Evolutionary conservation across 129 eudicot genomes (phyloP), one percentile per base, ranked within the genome.

Genomic region (Logfia minima): DNA sequence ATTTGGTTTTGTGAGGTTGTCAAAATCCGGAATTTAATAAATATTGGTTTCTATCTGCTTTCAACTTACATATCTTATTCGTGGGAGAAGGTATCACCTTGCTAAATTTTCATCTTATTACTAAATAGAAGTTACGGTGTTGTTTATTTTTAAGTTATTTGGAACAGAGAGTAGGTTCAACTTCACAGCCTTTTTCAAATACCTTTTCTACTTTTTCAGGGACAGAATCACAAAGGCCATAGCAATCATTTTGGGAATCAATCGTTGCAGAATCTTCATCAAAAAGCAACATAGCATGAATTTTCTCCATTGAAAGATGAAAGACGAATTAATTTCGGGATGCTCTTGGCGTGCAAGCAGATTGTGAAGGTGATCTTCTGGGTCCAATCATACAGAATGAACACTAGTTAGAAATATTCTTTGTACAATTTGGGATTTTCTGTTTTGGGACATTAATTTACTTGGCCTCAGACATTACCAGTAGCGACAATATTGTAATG

Each of bases 401-500:
- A 17, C 22, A 64, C 26, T 65, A 65, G 63, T 22, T 65, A 51
- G 53, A 58, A 58, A 29, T 43, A 60, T 45, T 75, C 76, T 67
- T 83, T 78, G 86, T 78, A 74, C 68, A 78, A 78, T 45, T 62
- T 68, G 71, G 75, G 23, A 41, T 41, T 19, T 22, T 61, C 69
- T 68, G 24, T 66, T 28, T 18, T 45, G 48, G 29, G 32, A 71
- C 69, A 52, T 34, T 17, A 22, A 52, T 41, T 29, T 17, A 52
- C 48, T 41, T 10, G 14, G 48, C 48, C 59, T 14, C 51, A 13
- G 64, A 63, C 37, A 52, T 35, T 62, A 19, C 77, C 35, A 52
- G 19, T 32, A 68, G 65, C 32, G 59, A 59, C 45, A 16, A 37
- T 52, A n/a, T 51, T 71, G 81, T 78, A 70, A 21, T 81, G 75